Base-by-base conservation (phyloP, 2,329 filamentous ascomycete genomes). In the Cercospora zeae-maydis region DNA sequence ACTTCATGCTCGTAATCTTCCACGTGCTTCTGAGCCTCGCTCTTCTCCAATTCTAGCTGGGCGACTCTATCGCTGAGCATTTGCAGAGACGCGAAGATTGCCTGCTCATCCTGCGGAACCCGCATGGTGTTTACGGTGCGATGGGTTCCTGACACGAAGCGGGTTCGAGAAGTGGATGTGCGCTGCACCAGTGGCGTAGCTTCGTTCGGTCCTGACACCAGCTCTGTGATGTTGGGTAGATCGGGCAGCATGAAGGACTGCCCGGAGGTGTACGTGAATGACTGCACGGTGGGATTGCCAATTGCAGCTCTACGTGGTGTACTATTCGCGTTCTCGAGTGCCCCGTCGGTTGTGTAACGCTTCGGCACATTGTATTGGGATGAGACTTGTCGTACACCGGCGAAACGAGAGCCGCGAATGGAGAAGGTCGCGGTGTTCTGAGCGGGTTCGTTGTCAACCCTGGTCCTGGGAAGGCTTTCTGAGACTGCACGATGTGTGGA, bases 1-100 rank as follows among this genome's bases (percentile, higher is more conserved):
- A 83, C 83, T 58, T 86, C 82, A 64, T 90, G 86, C 63, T 91
- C 85, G 63, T 86, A 84, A 7, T 78, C 73, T 70, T 89, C 72
- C 10, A 66, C 64, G 24, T 79, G 79, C 67, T 85, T 82, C 65
- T 84, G 80, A 16, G 80, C 73, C 45, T 84, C 81, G 6, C 79
- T 79, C 60, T 84, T 84, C 65, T 84, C 82, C 58, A 77, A 75
- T 69, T 88, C 84, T 52, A 88, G 76, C 55, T 83, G 78, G 0
- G 80, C 76, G 42, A 87, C 80, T 69, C 83, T 84, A 45, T 86
- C 84, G 66, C 86, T 81, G 10, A 87, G 74, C 16, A 84, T 75
- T 58, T 85, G 80, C 14, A 88, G 76, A 10, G 84, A 84, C n/a
- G 83, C 79, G 69, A 86, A 86, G 53, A 88, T 81, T 2, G 82